These are phyloP conservation scores for Ustilago crameri DNA, from an alignment of 1,284 basidiomycete species.

Conservation along the genomic window DNA sequence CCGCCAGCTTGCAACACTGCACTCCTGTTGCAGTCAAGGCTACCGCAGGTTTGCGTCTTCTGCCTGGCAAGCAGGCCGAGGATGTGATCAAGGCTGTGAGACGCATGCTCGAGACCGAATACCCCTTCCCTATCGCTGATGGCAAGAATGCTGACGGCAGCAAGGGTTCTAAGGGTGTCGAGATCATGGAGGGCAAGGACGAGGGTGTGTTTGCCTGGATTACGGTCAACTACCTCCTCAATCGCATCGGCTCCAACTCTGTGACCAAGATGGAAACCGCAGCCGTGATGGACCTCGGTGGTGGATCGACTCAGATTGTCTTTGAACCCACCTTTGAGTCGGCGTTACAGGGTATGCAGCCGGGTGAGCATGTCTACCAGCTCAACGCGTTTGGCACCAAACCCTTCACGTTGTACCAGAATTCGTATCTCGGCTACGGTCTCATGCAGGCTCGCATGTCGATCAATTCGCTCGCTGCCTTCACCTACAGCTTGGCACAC, in stretches of 20 bases:
- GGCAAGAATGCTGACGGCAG: constrained; percentile 35
- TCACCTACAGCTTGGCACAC: constrained; percentile 75
- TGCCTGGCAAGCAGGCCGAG: constrained; percentile 76
- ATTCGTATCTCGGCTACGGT: constrained; percentile 82
- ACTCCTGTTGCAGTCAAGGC: constrained; percentile 93
- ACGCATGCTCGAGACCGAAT: constrained; percentile 74
- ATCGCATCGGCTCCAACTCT: constrained; percentile 69
- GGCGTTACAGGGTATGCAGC: constrained; percentile 73
- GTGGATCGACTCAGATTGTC: constrained; percentile 96
- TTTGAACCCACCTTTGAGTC: constrained; percentile 79
- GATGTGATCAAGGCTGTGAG: constrained; percentile 84
- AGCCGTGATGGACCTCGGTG: constrained; percentile 94
- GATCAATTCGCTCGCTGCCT: constrained; percentile 89
- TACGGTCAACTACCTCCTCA: constrained; percentile 84
- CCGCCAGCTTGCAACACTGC: constrained; percentile 76
- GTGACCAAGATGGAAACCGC: constrained; percentile 71
- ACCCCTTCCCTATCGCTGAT: constrained; percentile 75
- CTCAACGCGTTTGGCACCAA: constrained; percentile 70
- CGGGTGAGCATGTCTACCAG: constrained; percentile 94
- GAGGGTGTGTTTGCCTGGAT: constrained; percentile 97
- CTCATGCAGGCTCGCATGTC: constrained; percentile 87
- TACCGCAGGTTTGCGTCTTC: constrained; percentile 87
- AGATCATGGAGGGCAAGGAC: constrained; percentile 90
- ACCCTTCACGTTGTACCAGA: constrained; percentile 65
- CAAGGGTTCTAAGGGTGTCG: constrained; percentile 52